phyloP scores from a whole-genome alignment of 208 protist genomes.

The Porcisia deanei region DNA sequence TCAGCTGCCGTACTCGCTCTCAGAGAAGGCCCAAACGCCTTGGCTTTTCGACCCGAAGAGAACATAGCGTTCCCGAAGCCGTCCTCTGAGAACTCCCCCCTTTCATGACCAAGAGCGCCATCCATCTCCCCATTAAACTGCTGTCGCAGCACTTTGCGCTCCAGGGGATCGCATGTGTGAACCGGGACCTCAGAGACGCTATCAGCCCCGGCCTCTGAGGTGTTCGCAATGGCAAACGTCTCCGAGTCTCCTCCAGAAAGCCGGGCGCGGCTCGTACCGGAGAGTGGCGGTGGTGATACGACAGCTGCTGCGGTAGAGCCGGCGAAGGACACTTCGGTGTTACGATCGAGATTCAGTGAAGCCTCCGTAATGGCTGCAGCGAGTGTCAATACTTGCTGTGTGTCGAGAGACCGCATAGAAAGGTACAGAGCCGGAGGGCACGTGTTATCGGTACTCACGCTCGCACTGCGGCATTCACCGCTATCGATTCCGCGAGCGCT shows the following conservation, averaged over 20 bases:
- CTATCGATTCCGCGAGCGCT: background rate
- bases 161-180: conserved; percentile 29
- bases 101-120: too few species aligned
- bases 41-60: background rate
- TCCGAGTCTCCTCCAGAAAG: conserved; percentile 4
- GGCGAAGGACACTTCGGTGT: conserved; percentile 5
- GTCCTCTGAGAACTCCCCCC: conserved; percentile 1
- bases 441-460: background rate
- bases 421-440: conserved; percentile 2
- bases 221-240: background rate
- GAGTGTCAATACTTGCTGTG: conserved; percentile 31
- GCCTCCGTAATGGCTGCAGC: conserved; percentile 52
- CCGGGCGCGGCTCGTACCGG: conserved; percentile 8
- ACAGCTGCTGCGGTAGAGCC: background rate
- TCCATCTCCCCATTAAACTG: conserved; percentile 5
- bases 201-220: background rate
- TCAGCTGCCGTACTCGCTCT: background rate
- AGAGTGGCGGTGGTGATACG: background rate
- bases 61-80: background rate
- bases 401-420: conserved; percentile 11
- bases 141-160: conserved; percentile 28
- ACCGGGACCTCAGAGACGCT: background rate
- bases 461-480: conserved; percentile 7
- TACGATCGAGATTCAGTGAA: conserved; percentile 15
- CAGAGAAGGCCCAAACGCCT: background rate